A percentile compares a stretch with the other conserved stretches of the same genome.
Conservation (phyloP, 352 stramenopile species). For the Pythium oligandrum region DNA sequence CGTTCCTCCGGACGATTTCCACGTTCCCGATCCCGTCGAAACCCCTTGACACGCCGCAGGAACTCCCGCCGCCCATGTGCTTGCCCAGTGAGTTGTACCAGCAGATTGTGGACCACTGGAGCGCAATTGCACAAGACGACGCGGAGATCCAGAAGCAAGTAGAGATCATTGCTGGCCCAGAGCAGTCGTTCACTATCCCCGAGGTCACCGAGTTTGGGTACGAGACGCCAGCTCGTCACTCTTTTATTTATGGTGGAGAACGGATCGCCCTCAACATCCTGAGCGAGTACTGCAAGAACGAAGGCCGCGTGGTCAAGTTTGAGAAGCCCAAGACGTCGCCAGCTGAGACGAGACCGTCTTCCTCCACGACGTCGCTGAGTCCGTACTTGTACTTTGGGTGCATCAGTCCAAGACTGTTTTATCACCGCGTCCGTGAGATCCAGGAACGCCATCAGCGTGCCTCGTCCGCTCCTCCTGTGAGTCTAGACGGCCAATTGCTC, state of each 20-base stretch:
- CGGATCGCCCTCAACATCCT: constrained; percentile 63
- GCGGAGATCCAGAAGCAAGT: constrained; percentile 28
- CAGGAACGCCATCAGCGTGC: constrained; percentile 61
- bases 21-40: constrained; percentile 44
- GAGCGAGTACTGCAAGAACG: constrained; percentile 64
- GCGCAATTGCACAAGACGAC: constrained; percentile 16
- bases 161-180: constrained; percentile 39
- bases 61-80: constrained; percentile 29
- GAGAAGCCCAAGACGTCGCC: constrained; percentile 97
- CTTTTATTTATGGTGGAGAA: constrained; percentile 73
- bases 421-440: constrained; percentile 83
- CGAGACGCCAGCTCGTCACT: constrained; percentile 40
- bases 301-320: constrained; percentile 90
- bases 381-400: constrained; percentile 95
- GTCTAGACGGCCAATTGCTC: constrained; percentile 91
- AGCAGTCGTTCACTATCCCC: constrained; percentile 61
- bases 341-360: constrained; percentile 76
- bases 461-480: constrained; percentile 86
- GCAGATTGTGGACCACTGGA: constrained; percentile 54
- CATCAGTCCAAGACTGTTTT: constrained; percentile 89
- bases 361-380: constrained; percentile 94
- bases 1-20: constrained; percentile 51
- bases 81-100: constrained; percentile 56
- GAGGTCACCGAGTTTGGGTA: constrained; percentile 66
- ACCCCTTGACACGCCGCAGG: constrained; percentile 43